phyloP scores from a whole-genome alignment of 305 asterid genomes.

The Fraxinus sp. region DNA sequence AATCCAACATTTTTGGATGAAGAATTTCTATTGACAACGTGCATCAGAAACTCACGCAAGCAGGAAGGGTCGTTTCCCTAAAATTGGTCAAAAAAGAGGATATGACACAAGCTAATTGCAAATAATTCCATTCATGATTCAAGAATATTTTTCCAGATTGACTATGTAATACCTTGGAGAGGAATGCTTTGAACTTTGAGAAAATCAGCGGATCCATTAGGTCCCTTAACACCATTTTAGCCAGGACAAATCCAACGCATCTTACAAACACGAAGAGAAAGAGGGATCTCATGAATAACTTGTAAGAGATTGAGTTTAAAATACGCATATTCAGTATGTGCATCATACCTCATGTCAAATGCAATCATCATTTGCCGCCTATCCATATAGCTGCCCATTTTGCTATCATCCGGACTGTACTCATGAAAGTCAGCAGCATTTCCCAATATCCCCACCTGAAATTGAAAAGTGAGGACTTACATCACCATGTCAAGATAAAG shows the following conservation, averaged over 20 bases:
- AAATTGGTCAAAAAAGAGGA: conserved; percentile 12
- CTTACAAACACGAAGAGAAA: conserved; percentile 42
- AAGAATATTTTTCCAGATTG: neutral
- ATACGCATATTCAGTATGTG: conserved; percentile 11
- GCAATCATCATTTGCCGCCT: conserved; percentile 92
- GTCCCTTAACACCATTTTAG: conserved; percentile 89
- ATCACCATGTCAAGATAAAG: neutral
- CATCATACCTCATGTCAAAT: conserved; percentile 85
- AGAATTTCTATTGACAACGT: conserved; percentile 49
- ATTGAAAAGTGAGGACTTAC: conserved; percentile 21
- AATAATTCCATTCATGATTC: conserved; percentile 10
- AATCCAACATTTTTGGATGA: conserved; percentile 64
- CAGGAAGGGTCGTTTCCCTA: conserved; percentile 91
- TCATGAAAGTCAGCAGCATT: conserved; percentile 82
- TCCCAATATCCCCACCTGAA: conserved; percentile 89
- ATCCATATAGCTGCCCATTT: conserved; percentile 42
- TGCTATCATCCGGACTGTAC: conserved; percentile 45
- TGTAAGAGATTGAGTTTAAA: conserved; percentile 21
- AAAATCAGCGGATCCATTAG: conserved; percentile 83
- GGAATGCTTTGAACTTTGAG: conserved; percentile 86
- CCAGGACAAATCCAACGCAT: conserved; percentile 92
- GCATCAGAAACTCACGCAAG: conserved; percentile 87
- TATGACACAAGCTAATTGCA: conserved; percentile 23
- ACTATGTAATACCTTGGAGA: conserved; percentile 59
- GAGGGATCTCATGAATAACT: conserved; percentile 20